Percentiles rank a stretch among this genome's conserved stretches.
Conservation (phyloP, 164 flowering plant species). For the Taxillus chinensis region DNA sequence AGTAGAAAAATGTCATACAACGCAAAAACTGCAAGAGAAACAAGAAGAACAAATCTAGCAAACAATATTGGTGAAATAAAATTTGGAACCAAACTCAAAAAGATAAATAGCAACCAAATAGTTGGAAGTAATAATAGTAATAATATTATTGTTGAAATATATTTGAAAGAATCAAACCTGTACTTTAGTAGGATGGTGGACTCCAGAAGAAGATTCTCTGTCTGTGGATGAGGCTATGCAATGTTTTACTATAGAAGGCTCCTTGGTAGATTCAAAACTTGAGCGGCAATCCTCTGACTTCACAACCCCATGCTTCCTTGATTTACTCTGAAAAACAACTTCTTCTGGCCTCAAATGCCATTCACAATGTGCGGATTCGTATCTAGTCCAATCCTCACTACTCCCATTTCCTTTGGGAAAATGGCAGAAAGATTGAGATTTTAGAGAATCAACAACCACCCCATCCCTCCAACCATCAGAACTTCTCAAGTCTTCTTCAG, state of each 20-base stretch:
- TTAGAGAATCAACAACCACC: background rate
- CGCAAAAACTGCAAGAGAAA: too few species aligned
- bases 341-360: conserved; percentile 2
- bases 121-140: too few species aligned
- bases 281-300: background rate
- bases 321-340: background rate
- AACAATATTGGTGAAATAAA: too few species aligned
- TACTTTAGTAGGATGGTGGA: conserved; percentile 1
- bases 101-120: background rate
- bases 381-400: background rate
- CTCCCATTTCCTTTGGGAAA: too few species aligned
- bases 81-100: background rate
- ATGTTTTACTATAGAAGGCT: background rate
- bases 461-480: conserved; percentile 5
- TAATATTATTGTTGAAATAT: too few species aligned
- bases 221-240: background rate
- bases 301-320: background rate
- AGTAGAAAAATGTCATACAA: too few species aligned
- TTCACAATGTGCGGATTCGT: background rate
- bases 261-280: conserved; percentile 3
- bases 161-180: conserved; percentile 12
- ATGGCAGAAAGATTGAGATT: background rate
- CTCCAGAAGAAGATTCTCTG: conserved; percentile 4
- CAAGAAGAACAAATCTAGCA: too few species aligned
- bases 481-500: background rate